Evolutionary conservation across 768 basidiomycete genomes (phyloP), one percentile per base, ranked within the genome.

Genomic region (Hygrocybe coccinea): DNA sequence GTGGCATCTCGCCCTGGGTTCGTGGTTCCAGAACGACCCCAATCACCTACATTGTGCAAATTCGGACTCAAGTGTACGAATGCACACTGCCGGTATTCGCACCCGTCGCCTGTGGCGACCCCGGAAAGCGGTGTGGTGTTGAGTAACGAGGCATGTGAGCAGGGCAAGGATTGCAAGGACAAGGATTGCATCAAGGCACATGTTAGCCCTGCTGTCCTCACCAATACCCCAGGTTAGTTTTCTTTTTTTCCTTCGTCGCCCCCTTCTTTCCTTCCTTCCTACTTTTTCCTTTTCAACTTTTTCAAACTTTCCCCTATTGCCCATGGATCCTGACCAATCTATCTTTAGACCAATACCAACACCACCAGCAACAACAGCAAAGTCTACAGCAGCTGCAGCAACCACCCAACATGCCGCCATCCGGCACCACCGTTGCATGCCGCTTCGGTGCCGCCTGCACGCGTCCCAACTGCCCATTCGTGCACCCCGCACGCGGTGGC

Each of bases 31-130:
- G 84, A 87, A 57, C 80, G 91, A 33, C 91, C 90, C 1, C 86
- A 87, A 62, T 91, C 91, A 1, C 91, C 91, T 0, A 91, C 89
- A 1, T 77, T 99, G 19, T 99, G 97, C 83, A 97, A 97, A 73
- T 98, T 89, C 60, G 85, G 81, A 10, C 77, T 87, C 21, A 95
- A 94, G 61, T 99, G 97, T 71, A 88, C 87, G 48, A 95, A 97
- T 68, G 78, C 88, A 0, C 78, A 86, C 45, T 99, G 97, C 69
- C 79, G 88, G 15, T 98, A 84, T 69, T 91, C 92, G 8, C 97
- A 99, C 69, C 95, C 97, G 4, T 93, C 90, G 8, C 97, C 97
- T n/a, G 91, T 94, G 2, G 95, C 97, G 5, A 97, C 95, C 15
- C 79, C 88, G 33, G 93, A 95, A 72, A 94, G 89, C 63, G 97